Conservation (phyloP, 805 yeast species). For the Nakazawaea peltata region DNA sequence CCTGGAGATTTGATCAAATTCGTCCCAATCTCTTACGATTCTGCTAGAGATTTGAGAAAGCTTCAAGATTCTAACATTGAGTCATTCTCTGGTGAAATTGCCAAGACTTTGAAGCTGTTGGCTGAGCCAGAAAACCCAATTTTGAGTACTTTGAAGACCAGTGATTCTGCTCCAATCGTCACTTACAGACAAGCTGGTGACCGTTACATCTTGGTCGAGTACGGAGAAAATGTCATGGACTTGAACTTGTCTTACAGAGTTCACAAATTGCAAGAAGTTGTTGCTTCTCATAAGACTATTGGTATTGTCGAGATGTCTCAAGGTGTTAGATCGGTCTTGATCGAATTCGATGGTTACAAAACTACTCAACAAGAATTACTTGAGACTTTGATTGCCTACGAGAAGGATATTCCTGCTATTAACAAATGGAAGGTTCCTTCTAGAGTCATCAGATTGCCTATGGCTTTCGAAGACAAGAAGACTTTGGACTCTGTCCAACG, state of each 20-base stretch:
- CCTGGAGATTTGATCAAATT: conserved; percentile 87
- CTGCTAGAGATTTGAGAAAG: conserved; percentile 57
- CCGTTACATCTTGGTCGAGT: conserved; percentile 83
- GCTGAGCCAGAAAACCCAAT: conserved; percentile 62
- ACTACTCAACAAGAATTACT: conserved; percentile 58
- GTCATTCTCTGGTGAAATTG: conserved; percentile 31
- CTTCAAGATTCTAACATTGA: conserved; percentile 52
- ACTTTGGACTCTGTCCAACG: conserved; percentile 86
- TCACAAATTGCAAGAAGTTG: conserved; percentile 71
- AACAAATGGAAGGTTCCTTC: conserved; percentile 84
- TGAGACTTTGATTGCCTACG: conserved; percentile 61
- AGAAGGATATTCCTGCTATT: conserved; percentile 62
- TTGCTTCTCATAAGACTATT: conserved; percentile 49
- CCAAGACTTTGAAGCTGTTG: conserved; percentile 25
- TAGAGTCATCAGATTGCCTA: conserved; percentile 76
- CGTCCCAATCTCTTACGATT: conserved; percentile 63
- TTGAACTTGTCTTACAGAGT: conserved; percentile 80
- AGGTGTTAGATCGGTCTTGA: conserved; percentile 91
- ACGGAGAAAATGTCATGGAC: conserved; percentile 85
- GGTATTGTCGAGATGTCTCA: conserved; percentile 96
- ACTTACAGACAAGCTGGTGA: conserved; percentile 97
- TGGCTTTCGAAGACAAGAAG: conserved; percentile 92
- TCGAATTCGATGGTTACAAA: conserved; percentile 66
- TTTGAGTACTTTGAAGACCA: conserved; percentile 40
- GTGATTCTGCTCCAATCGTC: conserved; percentile 53